phyloP scores from a whole-genome alignment of 1,139 yeast genomes.

The Debaryomyces singareniensis region DNA sequence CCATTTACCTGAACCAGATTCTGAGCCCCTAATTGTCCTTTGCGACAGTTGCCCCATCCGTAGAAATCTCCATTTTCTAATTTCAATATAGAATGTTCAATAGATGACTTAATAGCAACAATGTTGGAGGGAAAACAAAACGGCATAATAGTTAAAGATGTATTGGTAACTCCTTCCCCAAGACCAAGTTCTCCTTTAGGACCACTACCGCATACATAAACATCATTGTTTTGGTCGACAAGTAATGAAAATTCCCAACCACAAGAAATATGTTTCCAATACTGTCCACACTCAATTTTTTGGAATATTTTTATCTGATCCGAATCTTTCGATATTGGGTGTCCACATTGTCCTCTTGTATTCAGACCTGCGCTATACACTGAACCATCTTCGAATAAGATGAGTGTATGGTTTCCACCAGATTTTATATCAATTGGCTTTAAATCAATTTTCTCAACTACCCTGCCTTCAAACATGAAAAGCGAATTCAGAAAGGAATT shows the following conservation, averaged over 20 bases:
- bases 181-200: constrained; percentile 71
- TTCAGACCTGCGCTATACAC: constrained; percentile 60
- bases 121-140: constrained; percentile 10
- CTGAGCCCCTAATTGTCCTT: constrained; percentile 56
- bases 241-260: constrained; percentile 79
- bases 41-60: constrained; percentile 84
- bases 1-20: constrained; percentile 1
- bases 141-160: constrained; percentile 12
- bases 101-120: constrained; percentile 36
- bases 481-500: constrained; percentile 18
- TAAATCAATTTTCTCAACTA: constrained; percentile 3
- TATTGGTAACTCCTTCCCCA: constrained; percentile 22
- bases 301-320: constrained; percentile 12
- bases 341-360: constrained; percentile 48
- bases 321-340: constrained; percentile 5
- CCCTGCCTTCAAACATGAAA: constrained; percentile 12
- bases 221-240: constrained; percentile 29
- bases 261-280: constrained; percentile 45
- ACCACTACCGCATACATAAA: constrained; percentile 59
- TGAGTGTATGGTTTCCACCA: constrained; percentile 85
- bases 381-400: constrained; percentile 48
- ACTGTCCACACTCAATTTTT: constrained; percentile 16
- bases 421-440: constrained; percentile 44
- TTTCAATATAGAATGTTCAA: constrained; percentile 51
- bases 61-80: constrained; percentile 37